phyloP scores from a whole-genome alignment of 2,329 filamentous ascomycete genomes.

The Monosporascus sp. region DNA sequence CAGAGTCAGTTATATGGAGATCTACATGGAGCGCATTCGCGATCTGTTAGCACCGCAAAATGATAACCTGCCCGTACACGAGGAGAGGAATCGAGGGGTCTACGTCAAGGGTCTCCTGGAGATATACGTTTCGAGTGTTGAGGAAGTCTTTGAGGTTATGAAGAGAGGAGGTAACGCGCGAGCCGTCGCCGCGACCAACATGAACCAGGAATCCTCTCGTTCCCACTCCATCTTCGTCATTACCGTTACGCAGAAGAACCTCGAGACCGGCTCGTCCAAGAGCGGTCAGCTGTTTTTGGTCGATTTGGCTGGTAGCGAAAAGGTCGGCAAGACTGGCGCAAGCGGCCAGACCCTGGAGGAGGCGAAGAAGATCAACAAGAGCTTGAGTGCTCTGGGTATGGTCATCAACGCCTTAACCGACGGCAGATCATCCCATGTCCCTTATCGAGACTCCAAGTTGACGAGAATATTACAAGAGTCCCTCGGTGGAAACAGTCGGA shows the following conservation, averaged over 20 bases:
- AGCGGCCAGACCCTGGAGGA: conserved; percentile 96
- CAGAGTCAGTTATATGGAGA: conserved; percentile 98
- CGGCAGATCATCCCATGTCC: conserved; percentile 92
- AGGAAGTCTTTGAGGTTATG: conserved; percentile 96
- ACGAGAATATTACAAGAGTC: conserved; percentile 97
- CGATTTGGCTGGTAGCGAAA: conserved; percentile 96
- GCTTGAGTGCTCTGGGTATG: conserved; percentile 95
- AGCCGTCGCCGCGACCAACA: conserved; percentile 94
- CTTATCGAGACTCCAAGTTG: conserved; percentile 96
- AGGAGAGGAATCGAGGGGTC: conserved; percentile 92
- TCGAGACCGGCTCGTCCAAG: conserved; percentile 92
- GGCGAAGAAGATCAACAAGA: conserved; percentile 99
- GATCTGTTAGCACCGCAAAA: conserved; percentile 90
- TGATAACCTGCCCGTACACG: conserved; percentile 95
- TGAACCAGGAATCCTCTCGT: conserved; percentile 97
- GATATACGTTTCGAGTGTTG: conserved; percentile 91
- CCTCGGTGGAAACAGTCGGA: conserved; percentile 93
- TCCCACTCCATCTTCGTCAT: conserved; percentile 98
- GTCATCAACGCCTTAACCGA: conserved; percentile 97
- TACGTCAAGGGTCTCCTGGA: conserved; percentile 95
- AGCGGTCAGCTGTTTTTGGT: conserved; percentile 96
- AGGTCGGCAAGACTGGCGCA: conserved; percentile 96
- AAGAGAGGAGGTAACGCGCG: conserved; percentile 82
- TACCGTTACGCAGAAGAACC: conserved; percentile 95
- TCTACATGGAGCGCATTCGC: conserved; percentile 98